Percentiles rank a stretch among this genome's conserved stretches.
Conservation (phyloP, 495 filamentous ascomycete species). For the Aspergillus sclerotioniger region DNA sequence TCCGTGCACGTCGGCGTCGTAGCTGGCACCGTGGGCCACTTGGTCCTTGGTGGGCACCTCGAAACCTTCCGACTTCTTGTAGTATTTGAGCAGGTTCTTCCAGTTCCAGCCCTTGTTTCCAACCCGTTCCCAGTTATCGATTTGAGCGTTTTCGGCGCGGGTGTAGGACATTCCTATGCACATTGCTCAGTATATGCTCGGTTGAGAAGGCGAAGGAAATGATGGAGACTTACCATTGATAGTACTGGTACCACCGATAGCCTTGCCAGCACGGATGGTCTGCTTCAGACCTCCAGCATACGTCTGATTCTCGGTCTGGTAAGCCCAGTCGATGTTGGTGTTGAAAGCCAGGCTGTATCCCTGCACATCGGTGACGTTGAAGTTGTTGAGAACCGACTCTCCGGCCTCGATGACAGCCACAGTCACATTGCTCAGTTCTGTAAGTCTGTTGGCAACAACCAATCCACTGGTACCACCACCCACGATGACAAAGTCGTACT, state of each 20-base stretch:
- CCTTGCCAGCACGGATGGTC: slow-evolving; percentile 46
- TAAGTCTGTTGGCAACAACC: neutral
- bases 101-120: slow-evolving; percentile 36
- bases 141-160: slow-evolving; percentile 25
- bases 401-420: slow-evolving; percentile 58
- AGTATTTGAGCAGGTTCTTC: slow-evolving; percentile 31
- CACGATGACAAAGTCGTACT: neutral
- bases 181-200: neutral
- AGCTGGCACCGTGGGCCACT: slow-evolving; percentile 17
- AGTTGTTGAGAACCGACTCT: slow-evolving; percentile 42
- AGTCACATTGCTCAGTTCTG: slow-evolving; percentile 38
- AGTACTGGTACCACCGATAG: slow-evolving; percentile 51
- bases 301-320: slow-evolving; percentile 43
- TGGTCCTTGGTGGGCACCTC: slow-evolving; percentile 18
- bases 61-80: slow-evolving; percentile 25
- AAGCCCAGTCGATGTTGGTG: slow-evolving; percentile 53
- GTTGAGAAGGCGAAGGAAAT: no score
- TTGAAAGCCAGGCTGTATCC: slow-evolving; percentile 41
- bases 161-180: slow-evolving; percentile 3
- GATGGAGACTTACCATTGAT: slow-evolving; percentile 48
- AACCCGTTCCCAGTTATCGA: slow-evolving; percentile 26
- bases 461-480: neutral
- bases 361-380: slow-evolving; percentile 44
- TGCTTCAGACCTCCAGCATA: slow-evolving; percentile 35
- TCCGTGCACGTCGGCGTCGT: slow-evolving; percentile 24